Conservation (phyloP, 2,329 filamentous ascomycete species). For the Xylaria sp. region DNA sequence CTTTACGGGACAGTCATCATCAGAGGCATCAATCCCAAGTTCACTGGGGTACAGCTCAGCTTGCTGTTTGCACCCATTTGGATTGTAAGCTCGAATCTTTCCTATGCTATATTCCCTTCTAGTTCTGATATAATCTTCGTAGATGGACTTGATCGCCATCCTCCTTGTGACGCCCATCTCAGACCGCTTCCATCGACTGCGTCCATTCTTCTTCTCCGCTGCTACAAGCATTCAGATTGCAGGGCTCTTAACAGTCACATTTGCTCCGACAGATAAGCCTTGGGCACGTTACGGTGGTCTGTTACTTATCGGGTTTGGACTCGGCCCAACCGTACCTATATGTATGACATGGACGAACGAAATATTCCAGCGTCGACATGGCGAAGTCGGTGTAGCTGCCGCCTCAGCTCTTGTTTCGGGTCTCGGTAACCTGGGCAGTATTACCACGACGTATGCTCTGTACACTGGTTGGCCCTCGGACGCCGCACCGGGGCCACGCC, state of each 20-base stretch:
- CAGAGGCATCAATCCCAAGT: conserved; percentile 72
- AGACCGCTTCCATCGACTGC: conserved; percentile 82
- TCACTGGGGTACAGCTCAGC: conserved; percentile 77
- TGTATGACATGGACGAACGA: conserved; percentile 94
- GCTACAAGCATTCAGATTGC: conserved; percentile 80
- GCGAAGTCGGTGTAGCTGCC: conserved; percentile 88
- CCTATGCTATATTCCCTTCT: neutral
- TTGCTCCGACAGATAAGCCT: conserved; percentile 67
- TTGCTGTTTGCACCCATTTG: conserved; percentile 89
- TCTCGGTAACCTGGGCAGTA: conserved; percentile 83
- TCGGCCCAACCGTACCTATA: conserved; percentile 88
- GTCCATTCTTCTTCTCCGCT: conserved; percentile 80
- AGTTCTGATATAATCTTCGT: conserved; percentile 11
- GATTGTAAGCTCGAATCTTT: conserved; percentile 66
- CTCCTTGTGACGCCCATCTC: conserved; percentile 83
- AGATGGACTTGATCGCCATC: conserved; percentile 90
- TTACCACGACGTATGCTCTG: conserved; percentile 86
- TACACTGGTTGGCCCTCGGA: conserved; percentile 88
- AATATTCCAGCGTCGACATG: conserved; percentile 87
- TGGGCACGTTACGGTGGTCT: conserved; percentile 90
- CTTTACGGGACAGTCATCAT: conserved; percentile 90
- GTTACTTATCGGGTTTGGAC: conserved; percentile 87
- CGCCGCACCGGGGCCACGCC: conserved; percentile 67
- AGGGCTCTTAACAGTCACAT: conserved; percentile 79
- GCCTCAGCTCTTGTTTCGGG: conserved; percentile 86